Evolutionary conservation across 2,329 filamentous ascomycete species (phyloP).

Genomic region (Emergomyces africanus): DNA sequence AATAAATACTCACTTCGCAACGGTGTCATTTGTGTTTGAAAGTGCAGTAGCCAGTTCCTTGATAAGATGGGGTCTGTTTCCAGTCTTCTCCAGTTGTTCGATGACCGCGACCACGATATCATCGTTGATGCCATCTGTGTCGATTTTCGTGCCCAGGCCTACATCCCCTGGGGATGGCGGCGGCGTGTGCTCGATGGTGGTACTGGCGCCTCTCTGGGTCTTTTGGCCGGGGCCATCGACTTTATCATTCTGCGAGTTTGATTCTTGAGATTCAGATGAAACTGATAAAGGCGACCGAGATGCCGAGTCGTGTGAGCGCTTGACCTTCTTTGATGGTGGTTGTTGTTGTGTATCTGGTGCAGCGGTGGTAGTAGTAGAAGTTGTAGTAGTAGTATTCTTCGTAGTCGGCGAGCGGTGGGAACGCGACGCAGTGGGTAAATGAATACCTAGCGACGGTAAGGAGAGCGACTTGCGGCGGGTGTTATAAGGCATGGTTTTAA

Average conservation of each 20-base stretch:
- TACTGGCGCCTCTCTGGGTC: constrained; percentile 37
- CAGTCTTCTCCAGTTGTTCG: constrained; percentile 73
- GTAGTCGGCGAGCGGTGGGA: constrained; percentile 44
- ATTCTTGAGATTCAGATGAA: constrained; percentile 18
- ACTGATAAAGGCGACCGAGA: constrained; percentile 30
- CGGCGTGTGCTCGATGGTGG: constrained; percentile 59
- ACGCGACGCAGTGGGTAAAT: constrained; percentile 52
- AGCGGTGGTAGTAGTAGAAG: too few species aligned
- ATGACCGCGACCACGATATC: constrained; percentile 91
- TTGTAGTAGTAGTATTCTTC: too few species aligned
- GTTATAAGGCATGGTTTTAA: constrained; percentile 70
- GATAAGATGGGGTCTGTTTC: constrained; percentile 84
- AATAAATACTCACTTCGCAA: constrained; percentile 75
- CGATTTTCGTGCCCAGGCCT: constrained; percentile 44
- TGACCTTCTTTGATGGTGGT: constrained; percentile 54
- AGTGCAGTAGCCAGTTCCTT: constrained; percentile 82
- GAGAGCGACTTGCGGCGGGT: constrained; percentile 94
- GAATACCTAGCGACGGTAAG: constrained; percentile 82
- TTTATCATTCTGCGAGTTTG: constrained; percentile 19
- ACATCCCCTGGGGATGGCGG: constrained; percentile 55
- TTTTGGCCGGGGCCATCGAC: constrained; percentile 14
- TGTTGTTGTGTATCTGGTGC: constrained; percentile 39
- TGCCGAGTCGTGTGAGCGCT: constrained; percentile 56
- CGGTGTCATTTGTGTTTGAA: constrained; percentile 60
- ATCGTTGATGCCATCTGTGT: constrained; percentile 77